Conservation (phyloP, 208 protist species). For the Acanthamoeba triangularis region DNA sequence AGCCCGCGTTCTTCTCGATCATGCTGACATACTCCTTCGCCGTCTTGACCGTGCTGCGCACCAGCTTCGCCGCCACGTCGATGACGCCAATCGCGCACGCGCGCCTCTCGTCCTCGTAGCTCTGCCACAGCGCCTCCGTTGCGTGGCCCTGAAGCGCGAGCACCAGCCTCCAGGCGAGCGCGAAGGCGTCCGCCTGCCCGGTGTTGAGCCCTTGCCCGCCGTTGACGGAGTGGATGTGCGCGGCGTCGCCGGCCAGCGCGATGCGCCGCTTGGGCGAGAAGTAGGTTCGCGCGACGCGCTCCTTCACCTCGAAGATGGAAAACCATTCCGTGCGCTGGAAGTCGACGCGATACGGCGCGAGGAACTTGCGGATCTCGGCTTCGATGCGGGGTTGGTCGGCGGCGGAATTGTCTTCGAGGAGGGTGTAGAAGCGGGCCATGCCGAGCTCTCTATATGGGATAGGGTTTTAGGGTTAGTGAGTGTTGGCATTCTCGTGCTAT, state of each 20-base stretch:
- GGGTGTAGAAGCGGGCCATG: slow-evolving; percentile 68
- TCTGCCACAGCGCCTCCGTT: not conserved
- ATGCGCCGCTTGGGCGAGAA: slow-evolving; percentile 23
- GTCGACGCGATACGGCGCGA: slow-evolving; percentile 44
- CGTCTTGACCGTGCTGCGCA: slow-evolving; percentile 17
- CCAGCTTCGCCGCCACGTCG: not conserved
- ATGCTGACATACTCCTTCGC: slow-evolving; percentile 25
- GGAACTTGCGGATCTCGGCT: slow-evolving; percentile 63
- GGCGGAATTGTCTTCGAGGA: slow-evolving; percentile 19
- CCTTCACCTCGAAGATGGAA: slow-evolving; percentile 47
- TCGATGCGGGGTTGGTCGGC: slow-evolving; percentile 20
- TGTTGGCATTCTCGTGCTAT: slow-evolving; percentile 5
- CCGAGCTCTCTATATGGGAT: slow-evolving; percentile 51
- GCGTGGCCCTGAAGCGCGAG: not conserved
- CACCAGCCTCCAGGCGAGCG: slow-evolving; percentile 32
- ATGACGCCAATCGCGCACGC: not conserved
- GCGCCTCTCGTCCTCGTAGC: slow-evolving; percentile 30
- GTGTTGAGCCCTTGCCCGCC: slow-evolving; percentile 76
- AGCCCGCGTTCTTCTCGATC: slow-evolving; percentile 39
- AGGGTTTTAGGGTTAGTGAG: not conserved
- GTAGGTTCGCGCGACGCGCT: slow-evolving; percentile 31
- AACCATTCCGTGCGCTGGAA: slow-evolving; percentile 64
- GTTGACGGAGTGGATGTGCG: slow-evolving; percentile 72
- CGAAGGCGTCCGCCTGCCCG: slow-evolving; percentile 47
- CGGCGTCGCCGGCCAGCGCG: slow-evolving; percentile 56